phyloP scores from a whole-genome alignment of 2,329 filamentous ascomycete species.

The Fusarium oxysporum region DNA sequence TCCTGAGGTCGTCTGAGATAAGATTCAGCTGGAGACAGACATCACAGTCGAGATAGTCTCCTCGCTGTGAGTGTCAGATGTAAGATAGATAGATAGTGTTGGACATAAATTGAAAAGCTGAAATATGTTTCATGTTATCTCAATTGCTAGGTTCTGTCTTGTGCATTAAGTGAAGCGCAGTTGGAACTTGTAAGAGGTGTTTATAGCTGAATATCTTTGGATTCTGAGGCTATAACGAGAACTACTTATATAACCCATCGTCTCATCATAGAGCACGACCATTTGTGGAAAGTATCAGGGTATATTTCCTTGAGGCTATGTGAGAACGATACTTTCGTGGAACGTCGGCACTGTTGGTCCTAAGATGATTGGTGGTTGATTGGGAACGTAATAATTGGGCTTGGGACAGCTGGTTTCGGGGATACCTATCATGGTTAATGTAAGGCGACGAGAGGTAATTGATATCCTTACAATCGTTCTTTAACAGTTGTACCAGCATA shows the following conservation, averaged over 20 bases:
- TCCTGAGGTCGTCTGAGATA: not conserved
- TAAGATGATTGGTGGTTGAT: too few species aligned
- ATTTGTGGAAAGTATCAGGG: accelerated
- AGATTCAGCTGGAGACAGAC: accelerated
- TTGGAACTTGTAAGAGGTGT: too few species aligned
- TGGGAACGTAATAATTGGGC: accelerated
- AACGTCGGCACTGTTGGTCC: too few species aligned
- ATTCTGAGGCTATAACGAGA: too few species aligned
- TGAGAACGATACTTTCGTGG: too few species aligned
- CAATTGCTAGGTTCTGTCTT: accelerated
- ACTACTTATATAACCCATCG: accelerated
- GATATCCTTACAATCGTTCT: accelerated
- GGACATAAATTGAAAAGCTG: not conserved
- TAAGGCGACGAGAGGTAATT: accelerated
- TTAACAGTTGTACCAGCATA: not conserved
- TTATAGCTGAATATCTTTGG: too few species aligned
- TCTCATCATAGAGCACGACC: accelerated
- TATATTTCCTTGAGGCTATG: not conserved
- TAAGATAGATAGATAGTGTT: not conserved
- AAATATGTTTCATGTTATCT: accelerated
- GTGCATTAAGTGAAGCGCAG: not conserved
- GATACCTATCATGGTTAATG: too few species aligned
- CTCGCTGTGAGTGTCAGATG: accelerated
- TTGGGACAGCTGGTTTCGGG: accelerated
- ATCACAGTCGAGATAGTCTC: accelerated